Conservation (phyloP, 176 grass and related monocot species). For the Rhynchospora tenuis region DNA sequence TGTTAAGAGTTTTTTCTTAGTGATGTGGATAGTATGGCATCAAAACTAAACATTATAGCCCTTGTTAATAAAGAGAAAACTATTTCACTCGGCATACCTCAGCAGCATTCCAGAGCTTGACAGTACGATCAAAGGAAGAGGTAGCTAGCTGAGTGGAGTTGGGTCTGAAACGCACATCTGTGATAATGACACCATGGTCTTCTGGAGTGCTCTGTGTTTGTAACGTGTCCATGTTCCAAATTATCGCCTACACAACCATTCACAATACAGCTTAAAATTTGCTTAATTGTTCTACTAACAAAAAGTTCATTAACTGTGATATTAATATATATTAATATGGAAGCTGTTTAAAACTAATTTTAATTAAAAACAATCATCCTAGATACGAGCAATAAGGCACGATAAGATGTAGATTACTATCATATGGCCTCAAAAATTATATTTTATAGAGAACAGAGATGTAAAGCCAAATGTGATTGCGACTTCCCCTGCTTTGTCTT, state of each 20-base stretch:
- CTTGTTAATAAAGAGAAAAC: slow-evolving; percentile 12
- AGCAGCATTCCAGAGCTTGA: slow-evolving; percentile 84
- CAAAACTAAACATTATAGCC: not conserved
- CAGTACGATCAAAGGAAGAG: slow-evolving; percentile 83
- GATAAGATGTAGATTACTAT: not conserved
- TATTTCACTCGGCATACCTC: slow-evolving; percentile 50
- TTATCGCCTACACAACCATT: slow-evolving; percentile 49
- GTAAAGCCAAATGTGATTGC: not conserved
- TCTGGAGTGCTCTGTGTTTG: slow-evolving; percentile 71
- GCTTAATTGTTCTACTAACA: not conserved
- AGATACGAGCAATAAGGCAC: not conserved
- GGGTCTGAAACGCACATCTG: slow-evolving; percentile 92
- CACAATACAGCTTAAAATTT: not conserved
- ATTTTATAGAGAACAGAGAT: not conserved
- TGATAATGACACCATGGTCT: slow-evolving; percentile 66
- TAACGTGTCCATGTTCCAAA: slow-evolving; percentile 97
- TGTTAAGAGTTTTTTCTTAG: not conserved
- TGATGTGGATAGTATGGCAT: not conserved
- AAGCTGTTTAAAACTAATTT: not conserved
- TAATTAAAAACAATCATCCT: not conserved
- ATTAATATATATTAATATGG: not conserved
- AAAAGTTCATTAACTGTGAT: not conserved
- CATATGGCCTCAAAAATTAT: not conserved
- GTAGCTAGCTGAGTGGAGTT: slow-evolving; percentile 81
- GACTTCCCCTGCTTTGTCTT: not conserved